Percentiles rank a stretch among this genome's conserved stretches.
Evolutionary conservation across 768 basidiomycete species (phyloP).

Genomic region (Suillus plorans): DNA sequence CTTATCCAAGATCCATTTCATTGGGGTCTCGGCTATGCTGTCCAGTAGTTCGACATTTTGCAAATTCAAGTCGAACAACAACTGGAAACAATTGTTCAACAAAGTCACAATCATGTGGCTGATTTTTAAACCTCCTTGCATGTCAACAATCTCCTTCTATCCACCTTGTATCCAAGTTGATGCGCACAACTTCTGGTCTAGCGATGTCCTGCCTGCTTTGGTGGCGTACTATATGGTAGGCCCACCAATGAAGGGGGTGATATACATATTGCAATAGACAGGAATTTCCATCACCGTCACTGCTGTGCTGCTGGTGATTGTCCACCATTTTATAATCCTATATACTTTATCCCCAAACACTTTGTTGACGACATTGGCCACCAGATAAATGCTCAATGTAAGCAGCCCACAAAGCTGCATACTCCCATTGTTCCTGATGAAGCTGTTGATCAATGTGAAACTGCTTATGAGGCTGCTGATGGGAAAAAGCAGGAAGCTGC

Average conservation of each 20-base stretch:
- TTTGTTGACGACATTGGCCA: slow-evolving; percentile 33
- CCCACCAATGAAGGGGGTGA: slow-evolving; percentile 28
- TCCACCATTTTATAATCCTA: slow-evolving; percentile 32
- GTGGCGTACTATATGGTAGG: neutral
- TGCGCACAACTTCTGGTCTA: neutral
- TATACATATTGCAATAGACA: slow-evolving; percentile 37
- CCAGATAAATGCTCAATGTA: slow-evolving; percentile 24
- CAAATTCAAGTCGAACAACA: slow-evolving; percentile 16
- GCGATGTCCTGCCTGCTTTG: neutral
- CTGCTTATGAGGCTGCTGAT: slow-evolving; percentile 33
- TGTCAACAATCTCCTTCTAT: too few species aligned
- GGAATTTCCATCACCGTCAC: slow-evolving; percentile 42
- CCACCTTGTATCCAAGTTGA: neutral
- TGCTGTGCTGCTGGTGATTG: slow-evolving; percentile 28
- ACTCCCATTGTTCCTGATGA: slow-evolving; percentile 28
- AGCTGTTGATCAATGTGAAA: slow-evolving; percentile 36
- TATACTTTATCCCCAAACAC: slow-evolving; percentile 33
- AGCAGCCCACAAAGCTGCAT: slow-evolving; percentile 5
- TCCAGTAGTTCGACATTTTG: slow-evolving; percentile 32
- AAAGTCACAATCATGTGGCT: neutral
- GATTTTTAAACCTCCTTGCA: neutral
- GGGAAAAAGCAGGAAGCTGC: slow-evolving; percentile 29
- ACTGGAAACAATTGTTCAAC: slow-evolving; percentile 11
- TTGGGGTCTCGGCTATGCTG: slow-evolving; percentile 18
- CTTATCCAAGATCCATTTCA: slow-evolving; percentile 32